A percentile compares a stretch with the other conserved stretches of the same genome.
Evolutionary conservation across 2,329 filamentous ascomycete species (phyloP).

Genomic region (Colletotrichum tabaci): DNA sequence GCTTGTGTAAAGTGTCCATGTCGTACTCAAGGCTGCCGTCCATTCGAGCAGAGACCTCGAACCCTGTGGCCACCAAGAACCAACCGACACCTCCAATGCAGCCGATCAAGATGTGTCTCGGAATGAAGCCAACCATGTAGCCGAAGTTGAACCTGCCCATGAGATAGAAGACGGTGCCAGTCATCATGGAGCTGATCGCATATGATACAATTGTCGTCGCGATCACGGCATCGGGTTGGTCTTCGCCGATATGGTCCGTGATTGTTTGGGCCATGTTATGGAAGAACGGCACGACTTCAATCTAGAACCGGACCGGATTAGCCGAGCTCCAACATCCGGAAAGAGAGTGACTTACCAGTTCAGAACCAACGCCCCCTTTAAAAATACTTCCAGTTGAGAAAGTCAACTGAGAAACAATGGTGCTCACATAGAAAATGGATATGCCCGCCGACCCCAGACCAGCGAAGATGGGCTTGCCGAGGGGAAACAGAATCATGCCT

Average conservation of each 20-base stretch:
- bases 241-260: slow-evolving; percentile 81
- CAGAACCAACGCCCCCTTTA: slow-evolving; percentile 91
- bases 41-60: slow-evolving; percentile 92
- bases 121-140: slow-evolving; percentile 96
- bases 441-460: slow-evolving; percentile 93
- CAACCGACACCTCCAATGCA: slow-evolving; percentile 98
- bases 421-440: slow-evolving; percentile 99
- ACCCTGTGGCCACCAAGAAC: slow-evolving; percentile 91
- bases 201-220: slow-evolving; percentile 96
- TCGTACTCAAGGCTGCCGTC: slow-evolving; percentile 90
- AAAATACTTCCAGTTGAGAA: slow-evolving; percentile 93
- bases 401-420: slow-evolving; percentile 91
- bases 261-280: slow-evolving; percentile 98
- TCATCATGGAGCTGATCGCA: slow-evolving; percentile 90
- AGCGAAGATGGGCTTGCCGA: slow-evolving; percentile 88
- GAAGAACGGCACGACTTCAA: slow-evolving; percentile 98
- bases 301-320: slow-evolving; percentile 61
- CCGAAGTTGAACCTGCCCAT: slow-evolving; percentile 92
- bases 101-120: slow-evolving; percentile 94
- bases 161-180: slow-evolving; percentile 90
- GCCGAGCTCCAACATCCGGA: slow-evolving; percentile 18
- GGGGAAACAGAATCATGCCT: slow-evolving; percentile 94
- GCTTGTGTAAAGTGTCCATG: slow-evolving; percentile 79
- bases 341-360: slow-evolving; percentile 74
- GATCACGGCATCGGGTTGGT: slow-evolving; percentile 87